phyloP scores from a whole-genome alignment of 768 basidiomycete genomes.

The Phanerochaete carnosa region DNA sequence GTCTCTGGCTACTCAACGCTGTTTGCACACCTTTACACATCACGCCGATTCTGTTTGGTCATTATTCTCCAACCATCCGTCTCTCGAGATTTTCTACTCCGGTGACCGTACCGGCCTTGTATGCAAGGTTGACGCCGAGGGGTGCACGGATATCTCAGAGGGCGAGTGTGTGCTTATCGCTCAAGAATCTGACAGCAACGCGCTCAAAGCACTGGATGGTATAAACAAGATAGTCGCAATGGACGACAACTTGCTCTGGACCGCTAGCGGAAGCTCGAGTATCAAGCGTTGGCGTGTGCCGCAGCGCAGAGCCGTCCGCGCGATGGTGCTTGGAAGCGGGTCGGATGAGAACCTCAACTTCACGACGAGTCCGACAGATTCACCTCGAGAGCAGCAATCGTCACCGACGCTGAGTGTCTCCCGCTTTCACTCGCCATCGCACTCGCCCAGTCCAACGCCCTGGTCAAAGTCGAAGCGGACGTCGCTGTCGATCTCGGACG shows the following conservation, averaged over 20 bases:
- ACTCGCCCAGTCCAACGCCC: slow-evolving; percentile 12
- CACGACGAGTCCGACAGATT: slow-evolving; percentile 7
- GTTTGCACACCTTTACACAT: slow-evolving; percentile 93
- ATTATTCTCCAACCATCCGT: slow-evolving; percentile 81
- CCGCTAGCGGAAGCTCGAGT: slow-evolving; percentile 78
- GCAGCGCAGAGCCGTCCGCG: slow-evolving; percentile 37
- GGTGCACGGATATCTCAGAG: slow-evolving; percentile 74
- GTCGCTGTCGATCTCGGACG: slow-evolving; percentile 12
- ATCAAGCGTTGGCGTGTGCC: slow-evolving; percentile 83
- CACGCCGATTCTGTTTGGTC: slow-evolving; percentile 97
- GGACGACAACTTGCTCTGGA: slow-evolving; percentile 88
- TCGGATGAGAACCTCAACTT: slow-evolving; percentile 6
- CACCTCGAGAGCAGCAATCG: slow-evolving; percentile 2
- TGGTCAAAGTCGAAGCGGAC: slow-evolving; percentile 10
- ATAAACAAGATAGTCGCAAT: slow-evolving; percentile 81
- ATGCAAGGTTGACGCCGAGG: slow-evolving; percentile 88
- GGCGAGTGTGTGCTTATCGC: slow-evolving; percentile 88
- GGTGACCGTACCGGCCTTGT: slow-evolving; percentile 91
- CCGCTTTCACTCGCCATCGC: background rate
- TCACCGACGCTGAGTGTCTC: background rate
- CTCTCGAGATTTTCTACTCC: slow-evolving; percentile 87
- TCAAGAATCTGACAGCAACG: slow-evolving; percentile 50
- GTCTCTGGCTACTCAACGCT: slow-evolving; percentile 86
- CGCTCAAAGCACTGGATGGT: slow-evolving; percentile 44
- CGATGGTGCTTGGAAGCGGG: slow-evolving; percentile 15